phyloP scores from a whole-genome alignment of 2,329 filamentous ascomycete species.

The Penicillium digitatum region DNA sequence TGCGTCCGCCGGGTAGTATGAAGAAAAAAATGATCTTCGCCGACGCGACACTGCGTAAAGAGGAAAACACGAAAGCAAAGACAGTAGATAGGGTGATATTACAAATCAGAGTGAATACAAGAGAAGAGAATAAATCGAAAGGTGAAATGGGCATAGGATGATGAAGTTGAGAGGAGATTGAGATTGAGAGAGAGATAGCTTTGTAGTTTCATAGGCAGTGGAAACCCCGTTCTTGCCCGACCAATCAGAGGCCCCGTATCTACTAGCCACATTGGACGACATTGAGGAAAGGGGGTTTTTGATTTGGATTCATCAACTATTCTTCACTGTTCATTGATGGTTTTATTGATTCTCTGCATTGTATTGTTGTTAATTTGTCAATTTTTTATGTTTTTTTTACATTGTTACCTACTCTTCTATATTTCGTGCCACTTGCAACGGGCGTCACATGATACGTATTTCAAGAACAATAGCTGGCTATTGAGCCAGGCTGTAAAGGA shows the following conservation, averaged over 20 bases:
- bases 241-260: constrained; percentile 7
- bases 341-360: not conserved
- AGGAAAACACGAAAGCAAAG: constrained; percentile 10
- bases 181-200: constrained; percentile 26
- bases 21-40: constrained; percentile 13
- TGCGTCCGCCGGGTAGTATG: constrained; percentile 8
- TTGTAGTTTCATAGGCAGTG: constrained; percentile 19
- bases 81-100: constrained; percentile 1
- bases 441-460: constrained; percentile 9
- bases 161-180: constrained; percentile 11
- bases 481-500: not conserved
- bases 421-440: not conserved
- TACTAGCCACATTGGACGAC: constrained; percentile 11
- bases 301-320: not conserved
- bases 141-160: constrained; percentile 4
- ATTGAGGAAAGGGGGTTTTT: constrained; percentile 8
- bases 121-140: constrained; percentile 1
- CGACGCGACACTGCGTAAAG: constrained; percentile 11
- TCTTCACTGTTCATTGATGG: not conserved
- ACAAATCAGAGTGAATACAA: constrained; percentile 1
- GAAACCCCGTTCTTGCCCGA: constrained; percentile 3
- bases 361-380: not conserved
- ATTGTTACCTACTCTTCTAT: not conserved
- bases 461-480: not conserved
- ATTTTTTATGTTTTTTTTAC: not conserved